Base-by-base conservation (phyloP, 345 rosid species). In the Boechera stricta region DNA sequence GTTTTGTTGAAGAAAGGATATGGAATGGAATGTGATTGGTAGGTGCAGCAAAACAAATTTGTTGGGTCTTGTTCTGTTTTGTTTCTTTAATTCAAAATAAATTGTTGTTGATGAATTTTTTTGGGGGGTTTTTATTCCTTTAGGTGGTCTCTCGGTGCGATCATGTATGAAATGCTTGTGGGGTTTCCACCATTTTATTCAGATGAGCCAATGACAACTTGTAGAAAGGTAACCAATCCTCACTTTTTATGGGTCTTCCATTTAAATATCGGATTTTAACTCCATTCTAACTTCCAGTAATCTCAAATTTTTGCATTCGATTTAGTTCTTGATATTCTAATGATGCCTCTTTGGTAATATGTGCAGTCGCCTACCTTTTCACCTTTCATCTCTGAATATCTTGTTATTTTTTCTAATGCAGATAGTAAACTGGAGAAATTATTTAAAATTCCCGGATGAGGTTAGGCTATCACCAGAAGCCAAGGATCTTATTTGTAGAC, bases 121-220 rank as follows among this genome's bases (percentile, higher is more conserved):
- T 35, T 68, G 51, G 39, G 62, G 10, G 41, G 5, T 11, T 16
- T 45, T 45, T 72, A 38, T 53, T 73, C 77, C 49, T 75, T 31
- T 81, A 94, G 98, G 98, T 94, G 98, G 99, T 94, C 99, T 64
- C 97, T 95, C 32, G 99, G 99, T 75, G 98, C 99, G 54, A 95
- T 95, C 69, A 95, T 95, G 99, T 95, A 92, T 83, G 98, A 95
- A 88, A 95, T 95, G 99, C 99, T 95, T 67, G 99, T 95, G 61
- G 99, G 99, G 47, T 95, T 84, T 84, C 98, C 99, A 21, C 99
- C 99, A 10, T 95, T 95, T 84, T 95, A 95, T 87, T 95, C 99
- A 5, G 99, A 95, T 64, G 99, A 92, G 58, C 96, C 98, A 13
- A 95, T 95, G 98, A 85, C 98, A 76, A 95, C 99, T 11, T 95